Conservation (phyloP, 768 basidiomycete genomes). For the Lactifluus subvellereus region DNA sequence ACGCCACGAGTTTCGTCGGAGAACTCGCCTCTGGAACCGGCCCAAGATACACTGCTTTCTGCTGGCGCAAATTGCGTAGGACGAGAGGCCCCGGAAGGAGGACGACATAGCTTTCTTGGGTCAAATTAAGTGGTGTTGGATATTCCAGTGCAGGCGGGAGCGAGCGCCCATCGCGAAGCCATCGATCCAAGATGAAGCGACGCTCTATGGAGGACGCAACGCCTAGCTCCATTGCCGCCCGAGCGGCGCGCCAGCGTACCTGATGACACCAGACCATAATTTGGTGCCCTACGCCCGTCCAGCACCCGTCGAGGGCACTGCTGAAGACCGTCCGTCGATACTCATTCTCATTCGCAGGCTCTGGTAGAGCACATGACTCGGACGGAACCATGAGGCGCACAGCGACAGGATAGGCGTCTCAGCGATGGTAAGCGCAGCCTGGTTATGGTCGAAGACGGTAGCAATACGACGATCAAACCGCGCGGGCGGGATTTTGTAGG, state of each 20-base stretch:
- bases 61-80: slow-evolving; percentile 39
- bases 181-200: slow-evolving; percentile 46
- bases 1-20: slow-evolving; percentile 41
- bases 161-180: slow-evolving; percentile 60
- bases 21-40: slow-evolving; percentile 34
- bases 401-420: slow-evolving; percentile 69
- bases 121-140: slow-evolving; percentile 5
- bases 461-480: slow-evolving; percentile 81
- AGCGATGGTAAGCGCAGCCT: slow-evolving; percentile 37
- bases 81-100: slow-evolving; percentile 39
- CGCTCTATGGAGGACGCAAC: slow-evolving; percentile 29
- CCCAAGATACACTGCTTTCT: slow-evolving; percentile 45
- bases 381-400: slow-evolving; percentile 51
- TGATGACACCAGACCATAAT: slow-evolving; percentile 99
- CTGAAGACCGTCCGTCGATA: slow-evolving; percentile 73
- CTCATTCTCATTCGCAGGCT: slow-evolving; percentile 17
- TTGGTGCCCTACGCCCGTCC: slow-evolving; percentile 92
- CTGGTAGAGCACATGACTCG: slow-evolving; percentile 50
- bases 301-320: slow-evolving; percentile 78
- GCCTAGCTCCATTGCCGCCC: slow-evolving; percentile 67
- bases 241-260: slow-evolving; percentile 82
- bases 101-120: slow-evolving; percentile 29
- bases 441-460: slow-evolving; percentile 52
- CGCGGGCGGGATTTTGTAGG: slow-evolving; percentile 82
- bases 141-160: slow-evolving; percentile 31